A percentile compares a stretch with the other conserved stretches of the same genome.
phyloP scores from a whole-genome alignment of 1,139 yeast genomes.

The Debaryomyces psychrophilus region DNA sequence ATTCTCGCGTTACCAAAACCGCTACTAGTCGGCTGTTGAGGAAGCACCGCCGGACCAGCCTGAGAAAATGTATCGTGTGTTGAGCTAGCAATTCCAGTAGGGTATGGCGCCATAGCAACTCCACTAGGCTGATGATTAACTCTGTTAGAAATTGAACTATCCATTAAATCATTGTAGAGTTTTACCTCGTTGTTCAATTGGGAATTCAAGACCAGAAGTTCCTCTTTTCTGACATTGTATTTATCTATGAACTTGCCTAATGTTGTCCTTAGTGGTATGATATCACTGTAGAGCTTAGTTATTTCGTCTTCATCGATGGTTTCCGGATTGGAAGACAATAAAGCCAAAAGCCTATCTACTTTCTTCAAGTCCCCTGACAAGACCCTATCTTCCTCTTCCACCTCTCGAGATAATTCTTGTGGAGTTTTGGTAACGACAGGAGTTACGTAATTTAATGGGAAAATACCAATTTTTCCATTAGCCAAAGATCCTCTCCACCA shows the following conservation, averaged over 20 bases:
- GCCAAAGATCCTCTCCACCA: conserved; percentile 93
- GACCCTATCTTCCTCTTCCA: conserved; percentile 32
- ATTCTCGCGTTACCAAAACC: conserved; percentile 39
- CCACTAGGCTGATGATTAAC: conserved; percentile 16
- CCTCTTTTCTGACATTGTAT: conserved; percentile 74
- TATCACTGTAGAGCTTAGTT: conserved; percentile 63
- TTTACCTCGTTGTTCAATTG: conserved; percentile 70
- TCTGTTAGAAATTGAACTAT: conserved; percentile 41
- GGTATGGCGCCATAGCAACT: conserved; percentile 23
- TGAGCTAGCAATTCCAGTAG: conserved; percentile 16
- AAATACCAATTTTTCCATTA: conserved; percentile 81
- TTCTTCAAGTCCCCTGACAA: conserved; percentile 42
- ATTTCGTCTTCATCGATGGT: conserved; percentile 44
- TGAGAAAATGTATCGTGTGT: neutral
- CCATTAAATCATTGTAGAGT: conserved; percentile 71
- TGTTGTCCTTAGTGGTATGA: conserved; percentile 73
- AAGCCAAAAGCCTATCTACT: conserved; percentile 65
- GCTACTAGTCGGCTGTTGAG: conserved; percentile 39
- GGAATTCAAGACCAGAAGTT: conserved; percentile 67
- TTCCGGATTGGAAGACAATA: conserved; percentile 49
- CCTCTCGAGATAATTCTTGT: conserved; percentile 40
- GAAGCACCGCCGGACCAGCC: conserved; percentile 15
- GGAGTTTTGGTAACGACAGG: conserved; percentile 71
- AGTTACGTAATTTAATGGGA: conserved; percentile 90
- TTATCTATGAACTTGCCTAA: conserved; percentile 74